Base-by-base conservation (phyloP, 768 basidiomycete species). In the Amanita jacksonii region DNA sequence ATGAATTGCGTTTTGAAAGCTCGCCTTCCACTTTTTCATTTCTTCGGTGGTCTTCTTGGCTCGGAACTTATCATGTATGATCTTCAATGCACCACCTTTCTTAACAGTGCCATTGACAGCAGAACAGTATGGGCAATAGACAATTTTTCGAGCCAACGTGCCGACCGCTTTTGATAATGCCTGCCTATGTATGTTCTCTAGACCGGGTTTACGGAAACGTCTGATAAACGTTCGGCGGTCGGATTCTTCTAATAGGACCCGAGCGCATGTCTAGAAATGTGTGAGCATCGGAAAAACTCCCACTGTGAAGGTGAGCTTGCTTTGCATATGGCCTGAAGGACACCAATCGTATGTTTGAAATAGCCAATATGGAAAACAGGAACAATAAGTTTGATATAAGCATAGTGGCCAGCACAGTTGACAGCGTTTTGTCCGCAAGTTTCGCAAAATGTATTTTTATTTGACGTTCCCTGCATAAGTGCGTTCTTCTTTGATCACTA, bases 341-440 rank as follows among this genome's bases (percentile, higher is more conserved):
- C 85, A 19, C 77, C 76, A 47, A 98, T 90, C 13, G 85, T 89
- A 53, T 97, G 92, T 60, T 92, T 88, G 70, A 99, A 98, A 64
- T 90, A 99, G 5, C 96, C 96, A 45, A 98, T 90, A 59, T 99
- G 96, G 61, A 98, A 99, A 15, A 98, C 93, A 0, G 96, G 96
- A 15, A 99, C 81, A 24, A 85, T 80, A 33, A 99, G 74, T 63
- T 96, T 97, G 67, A 99, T 97, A 65, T 98, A 98, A 4, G 93
- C 93, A 60, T 96, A 98, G 62, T 99, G 96, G 1, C 96, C 96
- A 18, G 96, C 93, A 58, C 96, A 99, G 49, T 96, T 90, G 2
- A 91, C 86, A 22, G 89, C 81, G 13, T 77, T 81, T 50, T 91
- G 77, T 6, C 90, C 90, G 56, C 96, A 99, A 0, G 96, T 99